A percentile compares a stretch with the other conserved stretches of the same genome.
Evolutionary conservation across 2,329 filamentous ascomycete species (phyloP).

Genomic region (Diaporthe sp.): DNA sequence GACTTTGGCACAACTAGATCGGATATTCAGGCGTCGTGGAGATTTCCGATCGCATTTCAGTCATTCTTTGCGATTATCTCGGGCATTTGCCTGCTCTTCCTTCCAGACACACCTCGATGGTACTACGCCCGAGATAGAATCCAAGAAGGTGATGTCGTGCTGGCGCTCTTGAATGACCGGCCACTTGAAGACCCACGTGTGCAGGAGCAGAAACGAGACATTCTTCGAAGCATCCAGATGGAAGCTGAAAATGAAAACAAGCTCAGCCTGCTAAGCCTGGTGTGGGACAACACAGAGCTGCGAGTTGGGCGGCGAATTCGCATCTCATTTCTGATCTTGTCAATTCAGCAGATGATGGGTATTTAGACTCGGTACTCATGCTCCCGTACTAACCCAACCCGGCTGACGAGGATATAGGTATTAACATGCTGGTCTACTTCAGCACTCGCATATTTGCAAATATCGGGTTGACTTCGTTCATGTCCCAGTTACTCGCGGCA

Average conservation of each 20-base stretch:
- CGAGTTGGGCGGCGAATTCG: not conserved
- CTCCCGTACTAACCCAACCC: too few relatives aligned
- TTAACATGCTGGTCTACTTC: constrained; percentile 11
- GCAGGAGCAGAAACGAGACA: constrained; percentile 16
- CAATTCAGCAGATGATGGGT: constrained; percentile 22
- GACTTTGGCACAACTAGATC: constrained; percentile 13
- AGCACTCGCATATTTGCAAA: constrained; percentile 18
- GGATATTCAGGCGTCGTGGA: not conserved
- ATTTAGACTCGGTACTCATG: rapidly evolving
- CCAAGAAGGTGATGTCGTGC: not conserved
- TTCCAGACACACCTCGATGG: constrained; percentile 17
- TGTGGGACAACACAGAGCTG: constrained; percentile 5
- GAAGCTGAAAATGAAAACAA: constrained; percentile 10
- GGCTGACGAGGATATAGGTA: not conserved
- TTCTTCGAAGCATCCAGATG: not conserved
- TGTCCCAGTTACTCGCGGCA: not conserved
- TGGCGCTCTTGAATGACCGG: not conserved
- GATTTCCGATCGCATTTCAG: constrained; percentile 5
- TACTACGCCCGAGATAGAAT: constrained; percentile 17
- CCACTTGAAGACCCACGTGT: not conserved
- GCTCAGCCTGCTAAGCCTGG: not conserved
- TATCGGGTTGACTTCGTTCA: not conserved
- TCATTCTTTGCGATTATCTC: not conserved
- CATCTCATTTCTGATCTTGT: not conserved
- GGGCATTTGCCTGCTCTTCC: not conserved